Base-by-base conservation (phyloP, 768 basidiomycete species). In the Phaffia australis region DNA sequence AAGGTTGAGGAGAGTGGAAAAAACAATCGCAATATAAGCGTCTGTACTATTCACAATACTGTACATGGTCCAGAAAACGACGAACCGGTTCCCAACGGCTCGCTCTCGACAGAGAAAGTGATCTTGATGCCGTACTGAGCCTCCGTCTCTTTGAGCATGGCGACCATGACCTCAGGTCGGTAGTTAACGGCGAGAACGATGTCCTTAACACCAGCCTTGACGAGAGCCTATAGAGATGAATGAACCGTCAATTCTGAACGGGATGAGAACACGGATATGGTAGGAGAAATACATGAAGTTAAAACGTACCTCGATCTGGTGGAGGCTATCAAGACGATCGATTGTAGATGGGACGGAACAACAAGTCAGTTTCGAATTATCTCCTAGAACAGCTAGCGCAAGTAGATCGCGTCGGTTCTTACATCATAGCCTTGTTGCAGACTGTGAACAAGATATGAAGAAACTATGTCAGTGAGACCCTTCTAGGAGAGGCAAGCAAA, bases 191-290 rank as follows among this genome's bases (percentile, higher is more conserved):
- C 79, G 58, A 80, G 76, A 56, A 80, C 79, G 63, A 80, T 77
- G 71, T 79, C 78, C 71, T 77, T 80, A 71, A 80, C 79, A 61
- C 79, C 79, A 66, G 78, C 79, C 77, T 78, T 78, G 75, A 79
- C 79, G 55, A 79, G 75, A 57, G 78, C 78, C 72, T 75, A 52
- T 18, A n/a, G n/a, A 58, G 30, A 30, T 18, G 14, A 23, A 21
- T 18, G 46, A 47, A 49, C 4, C 35, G 35, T n/a, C n/a, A n/a
- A n/a, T n/a, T n/a, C n/a, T 42, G 47, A 35, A 35, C 7, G n/a
- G 23, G 9, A 7, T 42, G 30, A 42, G 48, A 50, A 58, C 18
- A 9, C 32, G 25, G 16, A 46, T 27, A 29, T 6, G n/a, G 27
- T 18, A 50, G 3, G 62, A 9, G 11, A 54, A 21, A 48, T 30